Percentiles rank a stretch among this genome's conserved stretches.
Evolutionary conservation across 2,329 filamentous ascomycete species (phyloP).

Genomic region (Aspergillus sp.): DNA sequence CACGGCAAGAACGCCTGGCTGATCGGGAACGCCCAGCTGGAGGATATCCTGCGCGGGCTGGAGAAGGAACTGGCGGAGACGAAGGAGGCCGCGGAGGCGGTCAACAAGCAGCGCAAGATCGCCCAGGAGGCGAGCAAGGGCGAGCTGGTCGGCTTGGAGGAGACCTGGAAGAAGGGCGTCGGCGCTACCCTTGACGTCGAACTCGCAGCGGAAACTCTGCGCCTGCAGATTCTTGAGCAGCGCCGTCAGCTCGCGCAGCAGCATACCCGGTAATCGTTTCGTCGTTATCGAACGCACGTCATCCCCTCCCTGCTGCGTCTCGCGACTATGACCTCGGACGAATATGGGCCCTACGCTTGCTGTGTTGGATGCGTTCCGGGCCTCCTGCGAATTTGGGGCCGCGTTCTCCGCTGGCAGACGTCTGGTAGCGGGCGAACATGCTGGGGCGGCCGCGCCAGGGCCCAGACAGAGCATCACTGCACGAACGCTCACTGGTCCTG

Average conservation of each 20-base stretch:
- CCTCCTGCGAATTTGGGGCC: too few relatives aligned
- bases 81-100: slow-evolving; percentile 67
- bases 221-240: slow-evolving; percentile 64
- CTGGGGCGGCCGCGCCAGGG: too few relatives aligned
- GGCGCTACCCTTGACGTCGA: slow-evolving; percentile 82
- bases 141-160: slow-evolving; percentile 72
- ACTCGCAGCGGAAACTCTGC: slow-evolving; percentile 73
- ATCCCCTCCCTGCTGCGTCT: too few relatives aligned
- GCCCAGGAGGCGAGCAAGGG: slow-evolving; percentile 69
- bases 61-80: slow-evolving; percentile 72
- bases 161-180: slow-evolving; percentile 76
- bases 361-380: too few relatives aligned
- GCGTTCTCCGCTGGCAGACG: too few relatives aligned
- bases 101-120: slow-evolving; percentile 68
- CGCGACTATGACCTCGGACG: too few relatives aligned
- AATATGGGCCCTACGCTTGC: too few relatives aligned
- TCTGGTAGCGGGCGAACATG: too few relatives aligned
- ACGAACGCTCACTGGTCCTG: too few relatives aligned
- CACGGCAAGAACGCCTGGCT: slow-evolving; percentile 92
- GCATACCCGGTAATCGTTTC: slow-evolving; percentile 23
- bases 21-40: slow-evolving; percentile 75
- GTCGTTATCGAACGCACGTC: too few relatives aligned
- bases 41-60: slow-evolving; percentile 65
- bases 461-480: too few relatives aligned
- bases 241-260: slow-evolving; percentile 45